A percentile compares a stretch with the other conserved stretches of the same genome.
These are phyloP conservation scores for Aspergillus intermedius DNA, from an alignment of 2,329 filamentous ascomycete genomes.

Conservation along the genomic window DNA sequence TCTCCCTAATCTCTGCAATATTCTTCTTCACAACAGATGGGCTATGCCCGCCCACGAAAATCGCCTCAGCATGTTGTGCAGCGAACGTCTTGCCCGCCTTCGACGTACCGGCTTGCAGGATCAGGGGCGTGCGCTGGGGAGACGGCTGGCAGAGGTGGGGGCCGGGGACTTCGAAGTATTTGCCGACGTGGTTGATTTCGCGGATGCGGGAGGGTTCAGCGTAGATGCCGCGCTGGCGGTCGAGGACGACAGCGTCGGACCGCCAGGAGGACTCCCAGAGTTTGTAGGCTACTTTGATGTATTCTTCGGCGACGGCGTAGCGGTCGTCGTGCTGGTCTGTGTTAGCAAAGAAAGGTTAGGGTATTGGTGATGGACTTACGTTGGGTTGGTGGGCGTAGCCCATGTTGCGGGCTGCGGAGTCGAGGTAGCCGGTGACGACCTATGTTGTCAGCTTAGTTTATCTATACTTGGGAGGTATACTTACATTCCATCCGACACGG, in stretches of 20 bases:
- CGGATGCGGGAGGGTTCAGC: slow-evolving; percentile 53
- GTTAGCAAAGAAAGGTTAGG: background rate
- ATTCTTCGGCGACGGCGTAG: slow-evolving; percentile 60
- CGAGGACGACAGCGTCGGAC: slow-evolving; percentile 57
- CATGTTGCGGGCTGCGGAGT: slow-evolving; percentile 60
- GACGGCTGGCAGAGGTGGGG: slow-evolving; percentile 61
- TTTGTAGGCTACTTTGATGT: slow-evolving; percentile 59
- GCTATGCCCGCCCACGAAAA: slow-evolving; percentile 62
- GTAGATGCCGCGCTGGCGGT: slow-evolving; percentile 55
- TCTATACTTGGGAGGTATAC: slow-evolving; percentile 9
- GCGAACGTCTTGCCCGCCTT: slow-evolving; percentile 61
- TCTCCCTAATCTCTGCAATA: slow-evolving; percentile 56
- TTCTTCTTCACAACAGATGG: slow-evolving; percentile 56
- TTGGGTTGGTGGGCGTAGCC: slow-evolving; percentile 50
- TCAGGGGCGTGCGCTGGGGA: slow-evolving; percentile 61
- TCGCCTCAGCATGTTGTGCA: slow-evolving; percentile 63
- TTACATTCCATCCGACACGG: slow-evolving; percentile 52
- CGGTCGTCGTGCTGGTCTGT: slow-evolving; percentile 54
- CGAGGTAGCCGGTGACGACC: slow-evolving; percentile 63
- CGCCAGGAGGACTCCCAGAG: slow-evolving; percentile 63
- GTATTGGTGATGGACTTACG: slow-evolving; percentile 10
- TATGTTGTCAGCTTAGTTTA: slow-evolving; percentile 20
- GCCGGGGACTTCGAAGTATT: slow-evolving; percentile 58
- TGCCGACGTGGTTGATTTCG: slow-evolving; percentile 60
- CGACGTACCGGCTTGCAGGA: slow-evolving; percentile 65